Base-by-base conservation (phyloP, 192 early-diverging fungal species). In the Powellomyces hirtus region DNA sequence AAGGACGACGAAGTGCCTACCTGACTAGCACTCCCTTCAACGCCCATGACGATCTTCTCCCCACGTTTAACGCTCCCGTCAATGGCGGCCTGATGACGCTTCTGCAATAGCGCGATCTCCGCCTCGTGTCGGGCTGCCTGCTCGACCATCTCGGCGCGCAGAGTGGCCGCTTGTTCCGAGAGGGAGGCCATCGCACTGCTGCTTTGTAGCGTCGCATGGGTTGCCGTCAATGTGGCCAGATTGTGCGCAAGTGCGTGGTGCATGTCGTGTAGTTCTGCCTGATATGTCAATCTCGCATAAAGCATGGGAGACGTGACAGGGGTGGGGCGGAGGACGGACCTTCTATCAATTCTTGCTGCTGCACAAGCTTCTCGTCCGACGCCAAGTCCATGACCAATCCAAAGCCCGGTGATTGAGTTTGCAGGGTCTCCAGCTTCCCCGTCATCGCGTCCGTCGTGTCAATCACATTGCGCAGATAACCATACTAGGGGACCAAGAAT, bases 31-130 rank as follows among this genome's bases (percentile, higher is more conserved):
- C 8, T 20, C 16, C 62, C 44, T 51, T 64, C 62, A 22, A 64
- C 62, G 7, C 62, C 62, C 30, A 64, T 45, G 13, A 64, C 62
- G 35, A 64, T 64, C 44, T 64, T 64, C 29, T 64, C 62, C 4
- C 38, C 62, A 8, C 62, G 37, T 22, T 31, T 10, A 5, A 24
- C 27, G 14, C 38, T 50, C 8, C 62, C 44, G 10, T 45, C 46
- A 30, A 45, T 51, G 18, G 30, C 44, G 1, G 7, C 38, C 34
- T 64, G 38, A 45, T 64, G 62, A 10, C 44, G 22, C 33, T 31
- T 14, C 13, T 30, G 49, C 62, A 64, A 4, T 14, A 34, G 14
- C 11, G 42, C 62, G 16, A 64, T 34, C 22, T 64, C 62, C 13
- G 46, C 33, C 35, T 64, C 45, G 35, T 64, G 62, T n/a, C 62